Evolutionary conservation across 2,329 filamentous ascomycete genomes (phyloP).

Genomic region (Mycogone perniciosa): DNA sequence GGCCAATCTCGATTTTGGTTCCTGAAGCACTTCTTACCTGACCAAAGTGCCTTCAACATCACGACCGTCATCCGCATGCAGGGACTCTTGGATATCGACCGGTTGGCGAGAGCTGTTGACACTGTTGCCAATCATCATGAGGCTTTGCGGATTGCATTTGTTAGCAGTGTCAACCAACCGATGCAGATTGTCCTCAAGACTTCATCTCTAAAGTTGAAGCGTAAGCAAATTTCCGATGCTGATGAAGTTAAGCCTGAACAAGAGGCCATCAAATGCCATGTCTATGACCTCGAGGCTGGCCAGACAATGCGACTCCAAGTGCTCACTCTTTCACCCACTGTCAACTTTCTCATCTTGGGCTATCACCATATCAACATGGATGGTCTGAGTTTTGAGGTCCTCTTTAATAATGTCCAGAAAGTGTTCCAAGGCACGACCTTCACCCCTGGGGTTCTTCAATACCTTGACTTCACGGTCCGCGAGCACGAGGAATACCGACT

Average conservation of each 20-base stretch:
- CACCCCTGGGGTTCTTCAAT: conserved; percentile 9
- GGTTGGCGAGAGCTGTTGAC: neutral
- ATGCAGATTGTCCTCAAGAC: conserved; percentile 21
- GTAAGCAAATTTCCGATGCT: conserved; percentile 14
- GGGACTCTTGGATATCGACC: neutral
- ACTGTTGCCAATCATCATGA: conserved; percentile 13
- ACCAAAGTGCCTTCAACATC: neutral
- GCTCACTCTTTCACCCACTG: conserved; percentile 24
- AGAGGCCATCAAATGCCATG: conserved; percentile 21
- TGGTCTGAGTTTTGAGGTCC: conserved; percentile 37
- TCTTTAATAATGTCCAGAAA: conserved; percentile 32
- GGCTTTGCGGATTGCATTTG: conserved; percentile 17
- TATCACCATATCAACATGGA: conserved; percentile 49
- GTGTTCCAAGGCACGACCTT: conserved; percentile 32
- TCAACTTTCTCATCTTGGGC: conserved; percentile 37
- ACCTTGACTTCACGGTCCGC: neutral
- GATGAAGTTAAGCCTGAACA: conserved; percentile 22
- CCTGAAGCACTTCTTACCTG: neutral
- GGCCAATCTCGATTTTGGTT: neutral
- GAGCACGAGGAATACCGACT: neutral
- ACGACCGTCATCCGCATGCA: neutral
- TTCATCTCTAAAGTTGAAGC: conserved; percentile 24
- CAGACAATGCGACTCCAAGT: conserved; percentile 28
- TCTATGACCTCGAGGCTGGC: conserved; percentile 33
- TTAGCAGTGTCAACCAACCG: conserved; percentile 11